Evolutionary conservation across 305 asterid species (phyloP), one percentile per base, ranked within the genome.

Genomic region (Fraxinus ornus): DNA sequence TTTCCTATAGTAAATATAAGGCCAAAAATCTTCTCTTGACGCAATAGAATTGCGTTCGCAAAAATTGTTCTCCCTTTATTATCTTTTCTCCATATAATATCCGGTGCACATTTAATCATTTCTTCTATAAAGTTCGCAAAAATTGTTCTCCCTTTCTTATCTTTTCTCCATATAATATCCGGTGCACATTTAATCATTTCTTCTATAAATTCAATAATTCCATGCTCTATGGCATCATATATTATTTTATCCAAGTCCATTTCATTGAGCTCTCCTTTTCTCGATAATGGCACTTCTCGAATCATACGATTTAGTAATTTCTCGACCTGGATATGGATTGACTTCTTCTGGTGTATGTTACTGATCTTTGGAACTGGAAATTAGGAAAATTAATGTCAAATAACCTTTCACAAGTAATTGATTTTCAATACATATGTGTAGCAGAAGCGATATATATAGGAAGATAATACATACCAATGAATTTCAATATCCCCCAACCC

Each of bases 1-100:
- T 47, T 41, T 41, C 82, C 82, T 8, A 79, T 9, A 12, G 30
- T n/a, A 19, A 44, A 70, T 21, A 79, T 79, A 71, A 70, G 78
- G 77, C 77, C 28, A 32, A 79, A 79, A 22, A 79, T 79, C 33
- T 79, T 44, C 62, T 79, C 77, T 70, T 79, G 83, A 2, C 79
- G 68, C 30, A 73, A 35, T 1, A 80, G 28, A 49, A 80, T 72
- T 52, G 83, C 79, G 13, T 80, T 74, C 0, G 79, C 4, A 32
- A 87, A 87, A 15, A 87, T 77, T 3, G 87, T 77, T 75, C 89
- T 80, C 3, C 88, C 89, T 30, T 35, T 87, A 0, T 62, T 80
- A 28, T 87, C 89, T 39, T 84, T 82, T 39, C 81, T 84, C 87
- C 87, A 86, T 70, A 86, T 64, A 32, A 84, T 79, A 15, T 86